Conservation (phyloP, 495 filamentous ascomycete species). For the Coniosporium apollinis region DNA sequence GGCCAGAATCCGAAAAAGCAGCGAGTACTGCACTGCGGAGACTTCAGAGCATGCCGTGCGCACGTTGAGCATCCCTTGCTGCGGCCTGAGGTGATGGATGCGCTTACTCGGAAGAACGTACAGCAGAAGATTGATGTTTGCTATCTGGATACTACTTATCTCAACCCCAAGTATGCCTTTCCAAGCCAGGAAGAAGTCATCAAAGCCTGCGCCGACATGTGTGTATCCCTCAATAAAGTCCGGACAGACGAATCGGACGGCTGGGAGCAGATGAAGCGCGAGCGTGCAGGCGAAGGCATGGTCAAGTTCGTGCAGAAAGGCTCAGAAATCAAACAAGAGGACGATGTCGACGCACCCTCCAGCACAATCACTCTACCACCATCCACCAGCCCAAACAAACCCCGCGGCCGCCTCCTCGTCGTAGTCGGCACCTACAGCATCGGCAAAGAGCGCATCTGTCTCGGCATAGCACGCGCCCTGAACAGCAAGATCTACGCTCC, state of each 20-base stretch:
- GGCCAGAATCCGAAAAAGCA: constrained; percentile 43
- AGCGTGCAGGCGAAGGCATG: constrained; percentile 38
- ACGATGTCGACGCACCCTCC: constrained; percentile 16
- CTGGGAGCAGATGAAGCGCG: constrained; percentile 34
- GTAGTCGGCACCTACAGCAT: constrained; percentile 96
- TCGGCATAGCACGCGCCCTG: constrained; percentile 78
- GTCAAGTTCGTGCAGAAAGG: constrained; percentile 40
- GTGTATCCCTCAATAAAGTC: constrained; percentile 47
- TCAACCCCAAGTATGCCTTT: constrained; percentile 91
- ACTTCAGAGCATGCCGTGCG: constrained; percentile 80
- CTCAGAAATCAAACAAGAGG: constrained; percentile 20
- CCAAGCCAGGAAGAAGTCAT: constrained; percentile 79
- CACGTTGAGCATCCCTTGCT: constrained; percentile 75
- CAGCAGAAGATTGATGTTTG: constrained; percentile 86
- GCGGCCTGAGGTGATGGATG: constrained; percentile 51
- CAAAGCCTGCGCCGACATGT: constrained; percentile 75
- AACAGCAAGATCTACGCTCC: constrained; percentile 82
- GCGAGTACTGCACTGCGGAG: constrained; percentile 83
- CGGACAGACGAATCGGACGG: constrained; percentile 33
- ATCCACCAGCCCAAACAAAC: constrained; percentile 11
- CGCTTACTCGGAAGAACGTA: constrained; percentile 45
- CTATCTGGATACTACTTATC: constrained; percentile 94
- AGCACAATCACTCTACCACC: constrained; percentile 16
- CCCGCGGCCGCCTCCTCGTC: constrained; percentile 59
- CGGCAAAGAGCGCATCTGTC: constrained; percentile 90